These are phyloP conservation scores for Didymella exigua DNA, from an alignment of 2,329 filamentous ascomycete genomes.

Conservation along the genomic window DNA sequence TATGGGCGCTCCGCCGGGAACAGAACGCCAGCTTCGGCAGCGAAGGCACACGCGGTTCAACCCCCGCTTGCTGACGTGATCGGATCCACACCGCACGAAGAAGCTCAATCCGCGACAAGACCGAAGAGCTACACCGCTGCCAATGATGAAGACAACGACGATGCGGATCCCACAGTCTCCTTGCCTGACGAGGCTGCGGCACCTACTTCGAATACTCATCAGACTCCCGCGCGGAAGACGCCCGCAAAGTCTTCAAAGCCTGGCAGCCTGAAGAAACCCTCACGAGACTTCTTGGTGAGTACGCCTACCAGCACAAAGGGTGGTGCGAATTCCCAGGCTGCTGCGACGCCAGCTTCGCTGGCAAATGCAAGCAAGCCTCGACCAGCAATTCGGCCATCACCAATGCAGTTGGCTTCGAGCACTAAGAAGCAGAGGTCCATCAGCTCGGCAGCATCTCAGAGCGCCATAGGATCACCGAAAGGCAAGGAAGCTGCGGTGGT, in stretches of 20 bases:
- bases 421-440: neutral
- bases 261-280: constrained; percentile 20
- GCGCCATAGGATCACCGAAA: neutral
- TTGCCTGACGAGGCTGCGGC: constrained; percentile 13
- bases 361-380: no score
- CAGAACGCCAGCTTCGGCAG: neutral
- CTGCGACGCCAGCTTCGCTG: neutral
- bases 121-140: neutral
- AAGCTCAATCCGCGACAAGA: neutral
- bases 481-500: neutral
- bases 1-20: neutral
- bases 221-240: neutral
- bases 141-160: neutral
- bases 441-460: neutral
- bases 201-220: neutral
- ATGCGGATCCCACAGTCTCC: constrained; percentile 10
- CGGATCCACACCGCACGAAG: constrained; percentile 18
- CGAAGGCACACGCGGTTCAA: constrained; percentile 14
- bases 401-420: no score
- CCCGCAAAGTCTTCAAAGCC: constrained; percentile 5
- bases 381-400: no score
- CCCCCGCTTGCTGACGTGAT: constrained; percentile 17
- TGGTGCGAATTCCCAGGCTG: neutral
- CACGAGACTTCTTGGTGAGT: neutral
- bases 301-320: constrained; percentile 11